Percentiles rank a stretch among this genome's conserved stretches.
Conservation (phyloP, 2,329 filamentous ascomycete species). For the Calonectria pseudoreteaudii region DNA sequence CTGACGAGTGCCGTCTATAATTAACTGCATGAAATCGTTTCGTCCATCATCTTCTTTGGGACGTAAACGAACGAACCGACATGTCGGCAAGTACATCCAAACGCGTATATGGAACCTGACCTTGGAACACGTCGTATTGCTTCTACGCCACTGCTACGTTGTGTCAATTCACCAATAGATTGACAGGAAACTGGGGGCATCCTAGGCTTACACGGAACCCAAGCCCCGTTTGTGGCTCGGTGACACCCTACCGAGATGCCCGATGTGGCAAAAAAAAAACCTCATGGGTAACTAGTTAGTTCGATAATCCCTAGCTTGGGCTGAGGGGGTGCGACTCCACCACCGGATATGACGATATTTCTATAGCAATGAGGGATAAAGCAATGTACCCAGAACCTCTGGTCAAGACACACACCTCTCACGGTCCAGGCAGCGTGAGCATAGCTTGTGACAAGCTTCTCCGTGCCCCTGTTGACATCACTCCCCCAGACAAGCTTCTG, state of each 20-base stretch:
- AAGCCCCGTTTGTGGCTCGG: not conserved
- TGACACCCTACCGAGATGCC: not conserved
- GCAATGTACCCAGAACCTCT: too few relatives aligned
- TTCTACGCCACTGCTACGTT: not conserved
- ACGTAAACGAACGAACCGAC: not conserved
- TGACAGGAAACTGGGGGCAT: not conserved
- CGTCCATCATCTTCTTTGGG: not conserved
- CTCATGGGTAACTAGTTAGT: not conserved
- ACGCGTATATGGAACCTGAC: not conserved
- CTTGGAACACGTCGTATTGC: not conserved
- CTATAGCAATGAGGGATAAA: too few relatives aligned
- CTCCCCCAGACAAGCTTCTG: not conserved
- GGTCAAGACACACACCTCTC: too few relatives aligned
- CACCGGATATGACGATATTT: too few relatives aligned
- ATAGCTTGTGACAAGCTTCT: too few relatives aligned
- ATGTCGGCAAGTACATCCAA: not conserved
- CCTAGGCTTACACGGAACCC: not conserved
- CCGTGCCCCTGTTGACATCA: not conserved
- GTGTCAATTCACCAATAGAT: not conserved
- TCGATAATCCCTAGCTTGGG: not conserved
- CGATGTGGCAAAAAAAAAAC: not conserved
- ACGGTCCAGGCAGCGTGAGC: too few relatives aligned
- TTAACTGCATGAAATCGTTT: not conserved
- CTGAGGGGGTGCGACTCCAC: too few relatives aligned
- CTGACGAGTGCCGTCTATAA: not conserved